Conservation (phyloP, 352 stramenopile genomes). For the Pythium chondricola region DNA sequence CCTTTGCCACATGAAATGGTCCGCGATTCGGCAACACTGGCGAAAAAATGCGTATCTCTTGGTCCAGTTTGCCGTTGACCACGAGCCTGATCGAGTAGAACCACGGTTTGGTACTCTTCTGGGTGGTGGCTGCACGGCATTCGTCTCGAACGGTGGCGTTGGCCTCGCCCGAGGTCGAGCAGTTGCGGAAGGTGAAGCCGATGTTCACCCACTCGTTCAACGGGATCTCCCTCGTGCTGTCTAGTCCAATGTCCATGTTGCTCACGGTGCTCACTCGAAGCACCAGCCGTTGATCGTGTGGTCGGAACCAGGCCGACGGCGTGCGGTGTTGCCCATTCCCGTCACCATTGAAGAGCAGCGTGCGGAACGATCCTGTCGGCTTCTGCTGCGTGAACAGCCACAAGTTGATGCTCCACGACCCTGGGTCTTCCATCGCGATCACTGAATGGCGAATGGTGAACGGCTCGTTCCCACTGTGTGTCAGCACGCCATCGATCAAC, state of each 20-base stretch:
- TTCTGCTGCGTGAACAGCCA: constrained; percentile 58
- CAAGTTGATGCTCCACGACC: constrained; percentile 62
- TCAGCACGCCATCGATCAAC: constrained; percentile 38
- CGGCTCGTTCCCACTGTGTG: constrained; percentile 36
- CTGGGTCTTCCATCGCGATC: constrained; percentile 30
- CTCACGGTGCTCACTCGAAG: constrained; percentile 58
- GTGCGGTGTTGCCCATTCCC: constrained; percentile 58
- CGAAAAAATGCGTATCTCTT: constrained; percentile 34
- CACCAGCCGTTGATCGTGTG: constrained; percentile 47
- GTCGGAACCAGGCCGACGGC: constrained; percentile 78
- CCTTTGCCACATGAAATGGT: constrained; percentile 56
- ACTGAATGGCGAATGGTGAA: constrained; percentile 35
- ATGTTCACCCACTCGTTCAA: constrained; percentile 62
- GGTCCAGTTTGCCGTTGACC: constrained; percentile 55
- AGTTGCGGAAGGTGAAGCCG: constrained; percentile 64
- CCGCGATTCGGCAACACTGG: constrained; percentile 47
- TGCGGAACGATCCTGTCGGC: constrained; percentile 49
- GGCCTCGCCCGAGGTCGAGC: constrained; percentile 15
- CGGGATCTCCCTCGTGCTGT: constrained; percentile 37
- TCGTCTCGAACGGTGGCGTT: neutral
- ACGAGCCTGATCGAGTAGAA: constrained; percentile 46
- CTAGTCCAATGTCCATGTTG: constrained; percentile 52
- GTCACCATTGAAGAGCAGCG: constrained; percentile 81
- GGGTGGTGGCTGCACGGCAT: constrained; percentile 6
- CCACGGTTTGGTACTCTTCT: constrained; percentile 14